Base-by-base conservation (phyloP, 1,284 basidiomycete genomes). In the Heterobasidion parviporum region DNA sequence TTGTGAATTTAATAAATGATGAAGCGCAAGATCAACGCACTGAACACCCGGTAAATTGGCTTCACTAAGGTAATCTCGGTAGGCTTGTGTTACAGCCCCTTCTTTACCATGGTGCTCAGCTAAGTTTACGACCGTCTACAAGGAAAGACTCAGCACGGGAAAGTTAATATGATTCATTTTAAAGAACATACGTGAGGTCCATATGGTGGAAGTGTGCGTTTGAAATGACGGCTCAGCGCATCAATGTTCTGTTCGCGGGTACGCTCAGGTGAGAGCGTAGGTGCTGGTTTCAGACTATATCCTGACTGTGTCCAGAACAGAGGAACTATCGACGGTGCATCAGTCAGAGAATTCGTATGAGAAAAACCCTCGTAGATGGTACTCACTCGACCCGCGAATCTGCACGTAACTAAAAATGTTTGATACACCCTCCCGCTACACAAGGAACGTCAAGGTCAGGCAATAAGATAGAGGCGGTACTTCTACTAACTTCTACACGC, bases 91-190 rank as follows among this genome's bases (percentile, higher is more conserved):
- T 12, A 98, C 81, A 1, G 74, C 71, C 0, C 80, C 87, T 71
- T 99, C 95, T 66, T 91, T 96, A 8, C 96, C 95, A 8, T 83
- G 79, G 65, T 91, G 86, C 65, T 98, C 96, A 0, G 94, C 92
- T 6, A 99, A 78, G 64, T 98, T 98, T 55, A 97, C 78, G 57
- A 90, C 79, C 2, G 81, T 86, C 92, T 92, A 36, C 18, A 18
- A 8, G 36, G 8, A 38, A n/a, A 20, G 3, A 26, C 10, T 15
- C 7, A 15, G 9, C 7, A 9, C 32, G 12, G 16, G 9, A 9
- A 18, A 18, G 18, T 18, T 18, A 18, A 26, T 26, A 26, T 26
- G 26, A 26, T 26, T 26, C 26, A 26, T 6, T 6, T 26, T 5
- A 6, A 26, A 49, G 47, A 8, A 32, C 47, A 62, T 63, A 92